A percentile compares a stretch with the other conserved stretches of the same genome.
These are phyloP conservation scores for Blastobotrys apis DNA, from an alignment of 1,139 yeast species.

Conservation along the genomic window DNA sequence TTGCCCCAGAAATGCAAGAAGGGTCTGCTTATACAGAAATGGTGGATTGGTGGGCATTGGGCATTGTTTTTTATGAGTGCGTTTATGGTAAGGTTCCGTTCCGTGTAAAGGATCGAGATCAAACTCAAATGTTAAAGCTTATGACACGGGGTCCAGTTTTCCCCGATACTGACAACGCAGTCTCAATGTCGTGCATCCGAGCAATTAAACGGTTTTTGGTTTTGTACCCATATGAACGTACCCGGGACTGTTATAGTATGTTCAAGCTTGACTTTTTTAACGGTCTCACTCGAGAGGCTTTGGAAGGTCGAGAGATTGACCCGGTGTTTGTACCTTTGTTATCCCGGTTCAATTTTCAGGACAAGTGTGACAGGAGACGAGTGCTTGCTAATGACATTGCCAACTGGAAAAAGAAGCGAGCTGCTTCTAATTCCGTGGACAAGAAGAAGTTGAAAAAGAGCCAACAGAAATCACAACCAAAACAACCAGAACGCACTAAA, in stretches of 20 bases:
- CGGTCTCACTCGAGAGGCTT: slow-evolving; percentile 15
- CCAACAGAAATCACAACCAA: background rate
- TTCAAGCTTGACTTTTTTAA: slow-evolving; percentile 23
- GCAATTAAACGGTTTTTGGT: slow-evolving; percentile 28
- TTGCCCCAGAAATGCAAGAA: slow-evolving; percentile 78
- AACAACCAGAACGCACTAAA: background rate
- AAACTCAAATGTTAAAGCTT: slow-evolving; percentile 17
- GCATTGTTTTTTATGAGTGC: slow-evolving; percentile 79
- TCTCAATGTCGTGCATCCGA: slow-evolving; percentile 23
- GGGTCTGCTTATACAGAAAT: slow-evolving; percentile 67
- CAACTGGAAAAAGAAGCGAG: slow-evolving; percentile 10
- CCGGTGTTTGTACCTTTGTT: slow-evolving; percentile 15
- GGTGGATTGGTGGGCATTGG: slow-evolving; percentile 93
- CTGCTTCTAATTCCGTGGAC: no score
- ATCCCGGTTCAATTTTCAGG: slow-evolving; percentile 2
- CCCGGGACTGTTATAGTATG: slow-evolving; percentile 19
- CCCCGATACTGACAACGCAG: slow-evolving; percentile 24
- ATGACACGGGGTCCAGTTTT: slow-evolving; percentile 19
- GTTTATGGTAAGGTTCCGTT: slow-evolving; percentile 81
- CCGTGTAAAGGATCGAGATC: slow-evolving; percentile 47
- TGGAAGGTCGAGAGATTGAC: slow-evolving; percentile 12
- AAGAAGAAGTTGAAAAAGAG: background rate
- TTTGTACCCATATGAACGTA: slow-evolving; percentile 22
- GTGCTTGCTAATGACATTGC: slow-evolving; percentile 5
- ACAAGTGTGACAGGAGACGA: slow-evolving; percentile 9